These are phyloP conservation scores for Phytophthora sp. DNA, from an alignment of 352 stramenopile species.

Conservation along the genomic window DNA sequence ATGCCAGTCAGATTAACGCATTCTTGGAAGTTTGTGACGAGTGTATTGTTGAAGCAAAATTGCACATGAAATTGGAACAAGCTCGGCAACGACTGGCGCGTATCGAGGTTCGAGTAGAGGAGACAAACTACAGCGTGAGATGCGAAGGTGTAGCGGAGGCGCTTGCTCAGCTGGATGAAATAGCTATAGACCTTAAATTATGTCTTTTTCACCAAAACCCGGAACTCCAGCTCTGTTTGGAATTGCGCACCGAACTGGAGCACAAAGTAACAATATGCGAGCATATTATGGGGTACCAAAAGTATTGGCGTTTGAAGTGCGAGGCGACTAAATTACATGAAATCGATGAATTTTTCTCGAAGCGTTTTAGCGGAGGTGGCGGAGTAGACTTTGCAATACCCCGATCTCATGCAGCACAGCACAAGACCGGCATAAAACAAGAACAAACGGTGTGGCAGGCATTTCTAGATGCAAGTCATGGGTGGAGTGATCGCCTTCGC, in stretches of 20 bases:
- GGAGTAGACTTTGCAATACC: slow-evolving; percentile 18
- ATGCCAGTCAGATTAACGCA: slow-evolving; percentile 8
- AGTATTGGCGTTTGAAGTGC: slow-evolving; percentile 49
- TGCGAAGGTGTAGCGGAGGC: slow-evolving; percentile 40
- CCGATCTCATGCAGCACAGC: slow-evolving; percentile 6
- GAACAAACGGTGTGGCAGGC: slow-evolving; percentile 36
- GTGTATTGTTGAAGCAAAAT: slow-evolving; percentile 58
- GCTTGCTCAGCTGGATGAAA: slow-evolving; percentile 39
- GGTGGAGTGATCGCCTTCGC: slow-evolving; percentile 51
- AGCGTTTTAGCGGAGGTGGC: slow-evolving; percentile 13
- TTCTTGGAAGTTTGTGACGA: slow-evolving; percentile 48
- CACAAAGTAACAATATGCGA: slow-evolving; percentile 39
- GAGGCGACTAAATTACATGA: slow-evolving; percentile 62
- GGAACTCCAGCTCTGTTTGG: slow-evolving; percentile 36
- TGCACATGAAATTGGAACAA: slow-evolving; percentile 44
- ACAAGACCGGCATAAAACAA: slow-evolving; percentile 16
- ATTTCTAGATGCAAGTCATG: slow-evolving; percentile 39
- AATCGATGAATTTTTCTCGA: slow-evolving; percentile 63
- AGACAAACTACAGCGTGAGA: slow-evolving; percentile 47
- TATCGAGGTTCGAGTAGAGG: slow-evolving; percentile 38
- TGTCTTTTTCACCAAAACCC: slow-evolving; percentile 53
- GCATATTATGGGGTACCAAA: slow-evolving; percentile 47
- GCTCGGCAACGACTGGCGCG: slow-evolving; percentile 33
- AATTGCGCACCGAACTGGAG: slow-evolving; percentile 39
- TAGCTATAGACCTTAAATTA: slow-evolving; percentile 41